Base-by-base conservation (phyloP, 164 flowering plant species). In the Platanus orientalis region DNA sequence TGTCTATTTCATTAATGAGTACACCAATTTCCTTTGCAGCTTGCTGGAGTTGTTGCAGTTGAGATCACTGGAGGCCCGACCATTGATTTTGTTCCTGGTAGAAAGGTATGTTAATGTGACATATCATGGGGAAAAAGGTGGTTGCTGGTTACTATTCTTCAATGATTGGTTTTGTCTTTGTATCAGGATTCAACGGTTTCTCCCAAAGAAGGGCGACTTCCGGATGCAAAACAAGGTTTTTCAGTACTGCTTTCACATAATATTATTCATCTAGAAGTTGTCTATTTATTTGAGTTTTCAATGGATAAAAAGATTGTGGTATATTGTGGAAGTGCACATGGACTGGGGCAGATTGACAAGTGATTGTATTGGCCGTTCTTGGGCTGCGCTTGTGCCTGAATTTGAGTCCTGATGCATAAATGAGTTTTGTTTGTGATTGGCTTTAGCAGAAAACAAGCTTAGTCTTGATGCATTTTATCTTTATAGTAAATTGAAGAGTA, bases 31-130 rank as follows among this genome's bases (percentile, higher is more conserved):
- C 59, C 4, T n/a, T 69, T 67, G 62, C 77, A 94, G 97, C 98
- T 94, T 76, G 96, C 97, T 47, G 98, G 98, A 54, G 90, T 89
- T 66, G 96, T 94, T 71, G 98, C 98, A 4, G 98, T 94, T 53
- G 96, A 94, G 79, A 81, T 94, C 42, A 89, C 97, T 64, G 98
- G 97, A 60, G 98, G 97, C 54, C 98, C 97, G 23, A 80, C 93
- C 12, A 71, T 94, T 66, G 81, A 82, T 32, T 94, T 91, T 78
- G 84, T 83, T 74, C 97, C 98, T 56, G 98, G 98, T 19, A 87
- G 98, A 77, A 86, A 81, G 92, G 98, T 94, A 80, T 65, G 55
- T 21, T 21, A 30, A 34, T 58, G 17, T 69, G 55, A 34, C 54
- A 11, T 34, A 24, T 68, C 57, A 30, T 58, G 19, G n/a, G 53